These are phyloP conservation scores for Mollisia scopiformis DNA, from an alignment of 2,329 filamentous ascomycete species.

Conservation along the genomic window DNA sequence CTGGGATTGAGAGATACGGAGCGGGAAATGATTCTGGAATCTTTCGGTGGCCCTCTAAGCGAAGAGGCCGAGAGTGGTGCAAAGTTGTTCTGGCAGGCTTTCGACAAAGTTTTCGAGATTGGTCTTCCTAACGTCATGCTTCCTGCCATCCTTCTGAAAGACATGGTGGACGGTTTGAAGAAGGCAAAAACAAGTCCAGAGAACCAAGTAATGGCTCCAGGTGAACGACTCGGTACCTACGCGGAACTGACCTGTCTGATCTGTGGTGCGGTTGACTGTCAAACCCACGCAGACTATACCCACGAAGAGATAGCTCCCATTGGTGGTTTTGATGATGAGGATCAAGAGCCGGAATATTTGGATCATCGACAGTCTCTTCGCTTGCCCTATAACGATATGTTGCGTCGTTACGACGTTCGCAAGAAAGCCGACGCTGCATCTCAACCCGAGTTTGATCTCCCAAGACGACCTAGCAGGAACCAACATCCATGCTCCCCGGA, in stretches of 20 bases:
- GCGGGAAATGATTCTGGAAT: slow-evolving; percentile 15
- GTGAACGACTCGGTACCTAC: slow-evolving; percentile 27
- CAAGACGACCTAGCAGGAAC: background rate
- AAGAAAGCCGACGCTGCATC: too few relatives aligned
- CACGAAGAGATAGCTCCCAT: slow-evolving; percentile 4
- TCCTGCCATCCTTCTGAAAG: slow-evolving; percentile 23
- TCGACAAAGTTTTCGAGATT: slow-evolving; percentile 22
- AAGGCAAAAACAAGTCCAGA: background rate
- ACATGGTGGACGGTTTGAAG: slow-evolving; percentile 24
- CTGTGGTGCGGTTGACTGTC: slow-evolving; percentile 31
- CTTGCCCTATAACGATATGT: slow-evolving; percentile 24
- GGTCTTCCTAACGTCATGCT: slow-evolving; percentile 25
- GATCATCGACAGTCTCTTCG: slow-evolving; percentile 21
- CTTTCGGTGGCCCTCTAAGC: slow-evolving; percentile 12
- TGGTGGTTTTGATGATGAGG: slow-evolving; percentile 18
- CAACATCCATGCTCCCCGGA: slow-evolving; percentile 17
- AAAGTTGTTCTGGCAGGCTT: slow-evolving; percentile 18
- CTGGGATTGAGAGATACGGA: slow-evolving; percentile 12
- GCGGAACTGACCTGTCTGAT: slow-evolving; percentile 31
- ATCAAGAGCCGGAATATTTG: slow-evolving; percentile 19
- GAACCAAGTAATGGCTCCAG: background rate
- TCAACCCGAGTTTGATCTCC: background rate
- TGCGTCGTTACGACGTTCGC: slow-evolving; percentile 22
- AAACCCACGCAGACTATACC: slow-evolving; percentile 33
- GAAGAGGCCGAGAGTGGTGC: slow-evolving; percentile 3